Conservation (phyloP, 208 protist species). For the Leishmania amazonensis region DNA sequence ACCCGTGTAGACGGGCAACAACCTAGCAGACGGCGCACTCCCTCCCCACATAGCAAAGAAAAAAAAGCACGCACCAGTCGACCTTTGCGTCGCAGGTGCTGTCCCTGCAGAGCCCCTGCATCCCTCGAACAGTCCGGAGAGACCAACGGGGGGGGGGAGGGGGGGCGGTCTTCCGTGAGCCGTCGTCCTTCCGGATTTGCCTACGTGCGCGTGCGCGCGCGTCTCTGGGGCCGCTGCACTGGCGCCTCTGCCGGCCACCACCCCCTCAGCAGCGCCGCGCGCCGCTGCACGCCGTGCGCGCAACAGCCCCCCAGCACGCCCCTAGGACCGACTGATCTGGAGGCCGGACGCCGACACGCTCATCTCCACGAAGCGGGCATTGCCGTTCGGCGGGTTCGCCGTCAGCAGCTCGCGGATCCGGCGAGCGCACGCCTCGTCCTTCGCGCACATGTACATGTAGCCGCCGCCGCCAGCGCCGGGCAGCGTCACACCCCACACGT, state of each 20-base stretch:
- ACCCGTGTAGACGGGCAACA: no score
- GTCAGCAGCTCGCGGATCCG: slow-evolving; percentile 42
- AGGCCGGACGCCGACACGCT: slow-evolving; percentile 38
- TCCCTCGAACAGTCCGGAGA: no score
- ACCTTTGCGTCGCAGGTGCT: no score
- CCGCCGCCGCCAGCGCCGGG: slow-evolving; percentile 70
- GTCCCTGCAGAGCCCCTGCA: no score
- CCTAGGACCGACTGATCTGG: slow-evolving; percentile 29
- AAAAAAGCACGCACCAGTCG: no score
- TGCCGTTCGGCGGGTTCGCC: slow-evolving; percentile 39
- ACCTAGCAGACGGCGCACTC: no score
- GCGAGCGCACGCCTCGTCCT: slow-evolving; percentile 38
- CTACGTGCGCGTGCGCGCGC: no score
- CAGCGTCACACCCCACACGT: slow-evolving; percentile 53
- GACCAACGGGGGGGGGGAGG: no score
- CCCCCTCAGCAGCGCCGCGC: background rate
- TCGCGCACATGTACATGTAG: slow-evolving; percentile 70
- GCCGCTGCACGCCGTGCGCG: background rate
- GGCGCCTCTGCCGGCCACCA: background rate
- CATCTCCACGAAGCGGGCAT: slow-evolving; percentile 63
- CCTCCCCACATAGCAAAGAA: no score
- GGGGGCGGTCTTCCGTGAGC: background rate
- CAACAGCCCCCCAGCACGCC: background rate
- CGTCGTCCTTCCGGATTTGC: background rate
- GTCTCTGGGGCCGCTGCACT: no score